phyloP scores from a whole-genome alignment of 1,284 basidiomycete genomes.

The Acaromyces ingoldii region DNA sequence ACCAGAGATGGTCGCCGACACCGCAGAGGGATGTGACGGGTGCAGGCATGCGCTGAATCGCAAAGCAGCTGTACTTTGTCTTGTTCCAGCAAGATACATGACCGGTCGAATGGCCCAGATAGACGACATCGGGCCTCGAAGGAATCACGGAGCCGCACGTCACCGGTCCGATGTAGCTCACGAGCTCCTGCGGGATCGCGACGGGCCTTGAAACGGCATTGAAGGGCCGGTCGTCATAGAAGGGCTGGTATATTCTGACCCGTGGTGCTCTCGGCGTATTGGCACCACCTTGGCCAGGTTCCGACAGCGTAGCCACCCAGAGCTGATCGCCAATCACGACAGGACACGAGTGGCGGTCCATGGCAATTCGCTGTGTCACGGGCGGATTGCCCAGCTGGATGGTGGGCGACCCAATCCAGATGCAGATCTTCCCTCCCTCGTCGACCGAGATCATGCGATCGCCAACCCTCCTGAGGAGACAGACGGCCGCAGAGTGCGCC shows the following conservation, averaged over 20 bases:
- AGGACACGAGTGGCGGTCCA: slow-evolving; percentile 34
- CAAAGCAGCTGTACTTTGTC: slow-evolving; percentile 24
- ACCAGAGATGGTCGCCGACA: slow-evolving; percentile 63
- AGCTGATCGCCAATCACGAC: slow-evolving; percentile 39
- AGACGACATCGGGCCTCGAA: slow-evolving; percentile 64
- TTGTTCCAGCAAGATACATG: slow-evolving; percentile 51
- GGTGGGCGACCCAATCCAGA: slow-evolving; percentile 37
- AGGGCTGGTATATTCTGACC: slow-evolving; percentile 46
- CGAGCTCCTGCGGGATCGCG: slow-evolving; percentile 53
- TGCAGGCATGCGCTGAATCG: slow-evolving; percentile 25
- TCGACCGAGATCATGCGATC: slow-evolving; percentile 40
- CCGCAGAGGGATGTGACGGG: slow-evolving; percentile 39
- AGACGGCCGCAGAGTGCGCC: slow-evolving; percentile 35
- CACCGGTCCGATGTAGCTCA: slow-evolving; percentile 69
- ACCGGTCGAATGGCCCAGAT: slow-evolving; percentile 90
- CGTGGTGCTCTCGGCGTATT: slow-evolving; percentile 2
- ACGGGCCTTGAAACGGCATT: slow-evolving; percentile 38
- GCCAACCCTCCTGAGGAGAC: slow-evolving; percentile 32
- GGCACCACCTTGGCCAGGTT: slow-evolving; percentile 4
- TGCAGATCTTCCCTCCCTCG: slow-evolving; percentile 46
- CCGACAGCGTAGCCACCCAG: slow-evolving; percentile 31
- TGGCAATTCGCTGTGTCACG: slow-evolving; percentile 39
- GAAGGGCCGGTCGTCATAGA: slow-evolving; percentile 42
- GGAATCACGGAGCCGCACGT: slow-evolving; percentile 75
- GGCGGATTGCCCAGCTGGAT: slow-evolving; percentile 30